Conservation (phyloP, 1,284 basidiomycete species). For the Puccinia horiana region DNA sequence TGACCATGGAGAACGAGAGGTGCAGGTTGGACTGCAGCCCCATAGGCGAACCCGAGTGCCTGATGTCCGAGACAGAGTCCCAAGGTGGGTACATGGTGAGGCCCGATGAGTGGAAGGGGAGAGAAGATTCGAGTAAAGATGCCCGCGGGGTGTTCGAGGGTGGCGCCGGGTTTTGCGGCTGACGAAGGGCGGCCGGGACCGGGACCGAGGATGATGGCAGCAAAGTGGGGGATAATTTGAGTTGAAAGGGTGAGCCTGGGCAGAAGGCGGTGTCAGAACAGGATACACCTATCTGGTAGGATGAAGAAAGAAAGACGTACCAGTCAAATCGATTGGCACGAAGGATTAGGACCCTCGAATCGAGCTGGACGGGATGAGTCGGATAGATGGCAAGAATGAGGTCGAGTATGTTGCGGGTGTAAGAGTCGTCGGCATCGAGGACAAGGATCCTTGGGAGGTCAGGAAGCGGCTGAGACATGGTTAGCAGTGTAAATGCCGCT, state of each 20-base stretch:
- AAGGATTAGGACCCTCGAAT: not conserved
- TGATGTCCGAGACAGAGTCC: constrained; percentile 92
- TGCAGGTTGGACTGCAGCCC: constrained; percentile 65
- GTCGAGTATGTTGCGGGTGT: constrained; percentile 68
- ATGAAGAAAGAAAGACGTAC: constrained; percentile 61
- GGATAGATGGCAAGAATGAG: constrained; percentile 48
- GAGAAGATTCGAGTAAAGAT: constrained; percentile 23
- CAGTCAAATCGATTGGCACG: not conserved
- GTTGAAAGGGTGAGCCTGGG: constrained; percentile 60
- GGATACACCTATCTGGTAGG: no score
- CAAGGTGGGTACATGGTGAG: constrained; percentile 69
- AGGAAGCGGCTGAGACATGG: not conserved
- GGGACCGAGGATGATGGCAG: constrained; percentile 72
- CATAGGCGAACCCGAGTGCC: constrained; percentile 77
- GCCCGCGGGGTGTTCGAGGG: constrained; percentile 57
- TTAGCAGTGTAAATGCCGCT: no score
- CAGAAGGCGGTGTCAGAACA: not conserved
- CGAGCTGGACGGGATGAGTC: not conserved
- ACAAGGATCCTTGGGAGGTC: constrained; percentile 63
- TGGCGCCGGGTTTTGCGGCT: constrained; percentile 65
- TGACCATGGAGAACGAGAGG: constrained; percentile 59
- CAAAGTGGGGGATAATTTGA: constrained; percentile 61
- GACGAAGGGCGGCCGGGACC: constrained; percentile 77
- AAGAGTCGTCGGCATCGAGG: constrained; percentile 81
- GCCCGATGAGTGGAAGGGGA: constrained; percentile 51